phyloP scores from a whole-genome alignment of 2,329 filamentous ascomycete species.

The Phaeosphaeria sp. region DNA sequence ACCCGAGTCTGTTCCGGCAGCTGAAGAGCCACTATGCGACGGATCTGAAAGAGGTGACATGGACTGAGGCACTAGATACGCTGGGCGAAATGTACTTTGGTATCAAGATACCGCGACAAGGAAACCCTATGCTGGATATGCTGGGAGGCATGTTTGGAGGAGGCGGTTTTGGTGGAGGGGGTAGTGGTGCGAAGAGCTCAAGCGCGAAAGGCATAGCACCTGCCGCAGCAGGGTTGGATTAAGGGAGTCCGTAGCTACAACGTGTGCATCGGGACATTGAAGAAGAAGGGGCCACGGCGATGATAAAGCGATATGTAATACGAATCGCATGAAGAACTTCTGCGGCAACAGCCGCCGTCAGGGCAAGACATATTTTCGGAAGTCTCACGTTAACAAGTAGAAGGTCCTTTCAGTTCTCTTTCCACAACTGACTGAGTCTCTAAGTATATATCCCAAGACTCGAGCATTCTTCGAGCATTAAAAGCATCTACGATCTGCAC shows the following conservation, averaged over 20 bases:
- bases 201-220: slow-evolving; percentile 32
- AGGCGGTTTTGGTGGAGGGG: slow-evolving; percentile 66
- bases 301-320: neutral
- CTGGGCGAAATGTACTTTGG: slow-evolving; percentile 97
- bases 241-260: too few relatives aligned
- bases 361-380: too few relatives aligned
- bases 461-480: too few relatives aligned
- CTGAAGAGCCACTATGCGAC: slow-evolving; percentile 80
- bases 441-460: too few relatives aligned
- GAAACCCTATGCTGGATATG: slow-evolving; percentile 96
- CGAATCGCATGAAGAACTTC: too few relatives aligned
- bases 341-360: too few relatives aligned
- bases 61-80: slow-evolving; percentile 80
- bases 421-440: too few relatives aligned
- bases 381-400: too few relatives aligned
- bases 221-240: slow-evolving; percentile 47
- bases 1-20: slow-evolving; percentile 79
- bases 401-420: too few relatives aligned
- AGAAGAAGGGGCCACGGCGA: neutral
- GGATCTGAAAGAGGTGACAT: slow-evolving; percentile 78
- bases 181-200: slow-evolving; percentile 53
- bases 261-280: neutral
- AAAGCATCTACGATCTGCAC: too few relatives aligned
- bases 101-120: slow-evolving; percentile 85
- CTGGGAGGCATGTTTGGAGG: slow-evolving; percentile 95